Percentiles rank a stretch among this genome's conserved stretches.
Conservation (phyloP, 352 stramenopile species). For the Phytophthora tentaculata region DNA sequence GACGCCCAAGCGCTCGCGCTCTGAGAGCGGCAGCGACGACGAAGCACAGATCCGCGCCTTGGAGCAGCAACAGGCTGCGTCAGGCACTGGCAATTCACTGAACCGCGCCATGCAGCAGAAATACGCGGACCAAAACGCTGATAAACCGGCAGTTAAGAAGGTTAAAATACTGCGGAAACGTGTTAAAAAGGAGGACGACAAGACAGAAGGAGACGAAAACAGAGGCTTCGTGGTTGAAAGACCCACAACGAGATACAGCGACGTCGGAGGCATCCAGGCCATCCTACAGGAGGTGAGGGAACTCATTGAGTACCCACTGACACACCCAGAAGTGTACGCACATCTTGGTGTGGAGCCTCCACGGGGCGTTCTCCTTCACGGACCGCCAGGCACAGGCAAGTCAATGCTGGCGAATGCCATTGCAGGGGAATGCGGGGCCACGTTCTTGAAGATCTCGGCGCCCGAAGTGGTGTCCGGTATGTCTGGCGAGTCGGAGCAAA, state of each 20-base stretch:
- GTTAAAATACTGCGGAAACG: constrained; percentile 64
- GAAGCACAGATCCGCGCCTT: constrained; percentile 59
- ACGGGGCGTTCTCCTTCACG: constrained; percentile 92
- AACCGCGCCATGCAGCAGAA: constrained; percentile 83
- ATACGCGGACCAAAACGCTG: constrained; percentile 47
- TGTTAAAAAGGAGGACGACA: constrained; percentile 24
- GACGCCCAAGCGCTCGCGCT: constrained; percentile 61
- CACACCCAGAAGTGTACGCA: constrained; percentile 93
- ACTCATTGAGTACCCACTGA: constrained; percentile 96
- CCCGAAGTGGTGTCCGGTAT: constrained; percentile 96
- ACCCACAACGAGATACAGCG: constrained; percentile 81
- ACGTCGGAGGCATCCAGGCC: constrained; percentile 90
- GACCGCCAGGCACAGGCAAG: constrained; percentile 94
- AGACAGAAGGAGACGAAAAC: constrained; percentile 18
- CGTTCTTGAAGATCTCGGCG: constrained; percentile 88
- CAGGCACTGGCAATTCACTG: constrained; percentile 57
- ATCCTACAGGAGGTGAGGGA: constrained; percentile 92
- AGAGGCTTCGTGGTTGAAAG: constrained; percentile 76
- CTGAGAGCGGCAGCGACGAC: constrained; percentile 69
- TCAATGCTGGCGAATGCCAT: constrained; percentile 94
- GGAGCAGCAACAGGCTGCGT: constrained; percentile 48
- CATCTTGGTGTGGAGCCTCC: constrained; percentile 93
- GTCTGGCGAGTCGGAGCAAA: constrained; percentile 91
- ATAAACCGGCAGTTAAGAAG: constrained; percentile 71
- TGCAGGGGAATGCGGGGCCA: constrained; percentile 91